Evolutionary conservation across 2,329 filamentous ascomycete species (phyloP), one percentile per base, ranked within the genome.

Genomic region (Penicillium sp.): DNA sequence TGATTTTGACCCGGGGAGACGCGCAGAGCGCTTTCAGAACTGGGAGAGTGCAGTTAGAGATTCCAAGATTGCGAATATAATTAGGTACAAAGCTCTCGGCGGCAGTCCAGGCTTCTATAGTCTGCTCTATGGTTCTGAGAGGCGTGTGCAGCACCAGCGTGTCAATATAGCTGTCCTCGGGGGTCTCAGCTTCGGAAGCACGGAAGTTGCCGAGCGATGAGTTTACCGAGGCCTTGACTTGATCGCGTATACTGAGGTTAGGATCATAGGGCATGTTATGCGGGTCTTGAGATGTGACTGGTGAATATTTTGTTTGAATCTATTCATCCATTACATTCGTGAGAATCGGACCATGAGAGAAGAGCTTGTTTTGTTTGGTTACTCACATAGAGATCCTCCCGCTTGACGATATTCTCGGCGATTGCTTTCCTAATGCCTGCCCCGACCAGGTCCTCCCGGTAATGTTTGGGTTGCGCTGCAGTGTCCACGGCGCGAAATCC

Each of bases 231-330:
- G 82, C 75, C 62, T 81, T 79, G 18, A 92, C 81, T 70, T 92
- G 87, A 18, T 86, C 79, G 14, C 77, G 76, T 24, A 91, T 71
- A 1, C 84, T 77, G 11, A 80, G 77, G 1, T 75, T 67, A 1
- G 81, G 70, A 64, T 86, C 77, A 69, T 90, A 90, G 0, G 88
- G 87, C 72, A 85, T 77, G 49, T 83, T 78, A 42, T 72, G 71
- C 1, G 74, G 75, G 65, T 86, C 82, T 68, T 92, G 88, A 23
- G 83, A 85, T 16, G 72, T 71, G 4, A 83, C 70, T 0, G 86
- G 80, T 1, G 88, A 90, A 74, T 87, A 94, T 70, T 93, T 94
- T n/a, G 90, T 92, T 80, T 95, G 90, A 46, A 92, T 78, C 83
- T 88, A 54, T 42, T 26, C 26, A 24, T 35, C 30, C 30, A 35